A percentile compares a stretch with the other conserved stretches of the same genome.
Evolutionary conservation across 2,329 filamentous ascomycete species (phyloP).

Genomic region (Orbilia oligospora): DNA sequence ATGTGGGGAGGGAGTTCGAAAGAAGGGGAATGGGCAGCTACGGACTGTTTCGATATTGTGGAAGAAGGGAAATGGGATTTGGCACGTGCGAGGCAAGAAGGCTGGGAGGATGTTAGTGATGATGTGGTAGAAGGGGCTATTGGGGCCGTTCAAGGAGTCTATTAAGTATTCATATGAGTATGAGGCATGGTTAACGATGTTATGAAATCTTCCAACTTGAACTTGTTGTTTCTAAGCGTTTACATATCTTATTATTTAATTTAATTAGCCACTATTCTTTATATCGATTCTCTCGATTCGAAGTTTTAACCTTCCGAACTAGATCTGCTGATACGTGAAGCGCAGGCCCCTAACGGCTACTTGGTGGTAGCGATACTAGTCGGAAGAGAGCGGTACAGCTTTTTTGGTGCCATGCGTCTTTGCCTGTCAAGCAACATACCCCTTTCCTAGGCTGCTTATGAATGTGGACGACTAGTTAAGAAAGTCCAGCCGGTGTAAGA

Average conservation of each 20-base stretch:
- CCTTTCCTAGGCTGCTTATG: too few relatives aligned
- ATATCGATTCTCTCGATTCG: too few relatives aligned
- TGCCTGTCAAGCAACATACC: too few relatives aligned
- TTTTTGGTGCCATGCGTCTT: too few relatives aligned
- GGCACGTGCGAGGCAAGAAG: not conserved
- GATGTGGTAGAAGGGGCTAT: constrained; percentile 30
- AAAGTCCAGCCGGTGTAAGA: too few relatives aligned
- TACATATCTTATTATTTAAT: not conserved
- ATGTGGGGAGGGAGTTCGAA: constrained; percentile 44
- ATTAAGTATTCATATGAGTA: not conserved
- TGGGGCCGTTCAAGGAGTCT: not conserved
- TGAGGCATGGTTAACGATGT: not conserved
- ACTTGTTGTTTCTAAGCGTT: not conserved
- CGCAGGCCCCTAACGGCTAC: too few relatives aligned
- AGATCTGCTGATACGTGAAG: too few relatives aligned
- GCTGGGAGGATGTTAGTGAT: constrained; percentile 44
- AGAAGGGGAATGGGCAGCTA: constrained; percentile 36
- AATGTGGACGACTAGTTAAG: too few relatives aligned
- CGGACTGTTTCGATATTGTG: constrained; percentile 47
- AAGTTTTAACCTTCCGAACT: too few relatives aligned
- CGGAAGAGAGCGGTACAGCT: too few relatives aligned
- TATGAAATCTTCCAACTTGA: constrained; percentile 1
- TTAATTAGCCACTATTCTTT: too few relatives aligned
- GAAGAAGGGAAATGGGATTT: constrained; percentile 29
- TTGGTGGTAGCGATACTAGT: too few relatives aligned